Evolutionary conservation across 352 stramenopile genomes (phyloP).

Genomic region (Thalassiosira hispida): DNA sequence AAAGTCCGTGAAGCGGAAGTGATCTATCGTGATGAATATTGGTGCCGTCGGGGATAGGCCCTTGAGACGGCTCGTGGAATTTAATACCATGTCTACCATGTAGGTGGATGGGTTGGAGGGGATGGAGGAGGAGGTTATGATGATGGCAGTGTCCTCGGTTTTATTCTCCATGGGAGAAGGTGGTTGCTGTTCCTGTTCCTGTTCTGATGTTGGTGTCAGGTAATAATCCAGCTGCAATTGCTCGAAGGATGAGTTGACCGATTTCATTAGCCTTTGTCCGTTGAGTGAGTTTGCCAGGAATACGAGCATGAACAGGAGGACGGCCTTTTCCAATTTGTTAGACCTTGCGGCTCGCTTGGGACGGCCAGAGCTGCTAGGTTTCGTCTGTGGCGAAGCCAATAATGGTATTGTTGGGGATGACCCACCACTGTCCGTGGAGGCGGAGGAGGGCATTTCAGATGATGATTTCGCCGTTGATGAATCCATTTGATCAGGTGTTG

Average conservation of each 20-base stretch:
- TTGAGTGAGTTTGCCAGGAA: background rate
- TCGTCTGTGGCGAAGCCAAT: too few relatives aligned
- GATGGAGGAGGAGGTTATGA: slow-evolving; percentile 42
- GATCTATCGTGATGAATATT: slow-evolving; percentile 38
- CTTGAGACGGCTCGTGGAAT: slow-evolving; percentile 13
- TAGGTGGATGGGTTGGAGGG: slow-evolving; percentile 23
- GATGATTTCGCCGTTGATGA: too few relatives aligned
- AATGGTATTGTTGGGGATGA: background rate
- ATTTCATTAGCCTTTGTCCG: background rate
- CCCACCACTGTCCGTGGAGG: background rate
- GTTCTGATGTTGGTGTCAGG: background rate
- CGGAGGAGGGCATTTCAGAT: too few relatives aligned
- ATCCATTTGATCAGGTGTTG: too few relatives aligned
- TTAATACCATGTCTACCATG: slow-evolving; percentile 29
- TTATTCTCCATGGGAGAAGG: background rate
- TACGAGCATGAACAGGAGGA: background rate
- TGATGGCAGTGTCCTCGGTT: slow-evolving; percentile 20
- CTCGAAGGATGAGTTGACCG: background rate
- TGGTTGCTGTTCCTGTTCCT: background rate
- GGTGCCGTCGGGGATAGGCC: slow-evolving; percentile 13
- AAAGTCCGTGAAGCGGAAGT: background rate
- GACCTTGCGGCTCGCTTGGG: background rate
- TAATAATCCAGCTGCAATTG: background rate
- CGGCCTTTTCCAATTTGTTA: background rate
- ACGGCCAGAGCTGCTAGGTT: background rate